These are phyloP conservation scores for Angomonas deanei DNA, from an alignment of 208 protist species.

Conservation along the genomic window DNA sequence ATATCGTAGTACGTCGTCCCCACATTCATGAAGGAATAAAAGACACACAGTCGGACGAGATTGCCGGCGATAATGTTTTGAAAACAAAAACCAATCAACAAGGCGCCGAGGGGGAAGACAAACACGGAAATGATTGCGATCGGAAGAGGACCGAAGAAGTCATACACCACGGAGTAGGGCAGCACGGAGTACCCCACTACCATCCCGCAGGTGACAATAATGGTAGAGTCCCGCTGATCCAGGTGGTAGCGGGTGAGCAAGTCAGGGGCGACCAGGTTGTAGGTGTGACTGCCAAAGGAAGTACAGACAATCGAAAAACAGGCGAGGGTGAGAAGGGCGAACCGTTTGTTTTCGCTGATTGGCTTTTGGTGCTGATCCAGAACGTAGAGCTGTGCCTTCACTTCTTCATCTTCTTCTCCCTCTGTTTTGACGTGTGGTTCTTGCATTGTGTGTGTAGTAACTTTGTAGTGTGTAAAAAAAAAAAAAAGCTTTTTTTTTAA, in stretches of 20 bases:
- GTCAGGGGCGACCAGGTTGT: conserved; percentile 33
- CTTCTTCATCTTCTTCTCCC: too few species aligned
- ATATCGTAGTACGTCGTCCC: conserved; percentile 31
- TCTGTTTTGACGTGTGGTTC: too few species aligned
- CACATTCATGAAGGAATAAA: conserved; percentile 27
- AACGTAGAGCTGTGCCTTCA: neutral
- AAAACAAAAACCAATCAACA: conserved; percentile 36
- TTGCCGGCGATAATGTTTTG: conserved; percentile 25
- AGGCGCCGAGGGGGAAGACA: conserved; percentile 18
- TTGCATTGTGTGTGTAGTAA: too few species aligned
- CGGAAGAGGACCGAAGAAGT: conserved; percentile 33
- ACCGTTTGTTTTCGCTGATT: conserved; percentile 9
- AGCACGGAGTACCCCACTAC: conserved; percentile 29
- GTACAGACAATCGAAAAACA: conserved; percentile 15
- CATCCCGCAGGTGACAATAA: conserved; percentile 40
- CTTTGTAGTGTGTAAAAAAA: too few species aligned
- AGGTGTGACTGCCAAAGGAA: conserved; percentile 35
- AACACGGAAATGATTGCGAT: conserved; percentile 6
- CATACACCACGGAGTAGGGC: conserved; percentile 34
- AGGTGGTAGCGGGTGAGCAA: conserved; percentile 45
- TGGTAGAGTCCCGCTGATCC: conserved; percentile 42
- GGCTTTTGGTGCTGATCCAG: neutral
- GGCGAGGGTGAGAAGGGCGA: conserved; percentile 16
- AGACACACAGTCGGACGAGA: conserved; percentile 25
- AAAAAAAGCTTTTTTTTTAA: too few species aligned